These are phyloP conservation scores for Colletotrichum caudatum DNA, from an alignment of 2,329 filamentous ascomycete species.

Conservation along the genomic window DNA sequence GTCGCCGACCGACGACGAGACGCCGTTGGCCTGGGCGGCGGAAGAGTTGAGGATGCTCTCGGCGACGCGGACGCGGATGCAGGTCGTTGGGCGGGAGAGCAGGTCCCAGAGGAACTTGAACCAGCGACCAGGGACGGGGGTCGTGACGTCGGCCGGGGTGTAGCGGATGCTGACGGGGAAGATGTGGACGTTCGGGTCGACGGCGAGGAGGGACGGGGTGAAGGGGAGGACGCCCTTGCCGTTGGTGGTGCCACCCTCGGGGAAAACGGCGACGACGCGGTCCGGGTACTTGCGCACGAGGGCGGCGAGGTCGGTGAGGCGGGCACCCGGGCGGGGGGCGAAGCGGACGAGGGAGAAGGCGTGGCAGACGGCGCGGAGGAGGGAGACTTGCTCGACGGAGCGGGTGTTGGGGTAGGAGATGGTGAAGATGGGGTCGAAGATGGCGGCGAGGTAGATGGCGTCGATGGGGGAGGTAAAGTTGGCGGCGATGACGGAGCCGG, in stretches of 20 bases:
- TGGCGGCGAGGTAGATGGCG: constrained; percentile 90
- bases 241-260: constrained; percentile 95
- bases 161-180: constrained; percentile 94
- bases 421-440: constrained; percentile 97
- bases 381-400: constrained; percentile 80
- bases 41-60: constrained; percentile 73
- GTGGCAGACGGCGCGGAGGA: constrained; percentile 79
- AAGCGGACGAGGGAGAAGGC: constrained; percentile 73
- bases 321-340: constrained; percentile 58
- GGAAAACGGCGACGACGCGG: constrained; percentile 87
- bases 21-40: constrained; percentile 52
- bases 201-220: constrained; percentile 79
- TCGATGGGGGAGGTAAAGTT: constrained; percentile 95
- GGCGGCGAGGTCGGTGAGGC: constrained; percentile 70
- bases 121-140: constrained; percentile 83
- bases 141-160: constrained; percentile 88
- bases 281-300: constrained; percentile 77
- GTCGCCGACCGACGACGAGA: constrained; percentile 45
- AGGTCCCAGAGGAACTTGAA: constrained; percentile 85
- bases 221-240: constrained; percentile 89
- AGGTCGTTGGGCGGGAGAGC: constrained; percentile 86
- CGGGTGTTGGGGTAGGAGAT: constrained; percentile 81
- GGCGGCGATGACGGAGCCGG: constrained; percentile 85
- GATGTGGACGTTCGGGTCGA: constrained; percentile 76
- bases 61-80: constrained; percentile 90